Conservation (phyloP, 768 basidiomycete species). For the Russula vinacea region DNA sequence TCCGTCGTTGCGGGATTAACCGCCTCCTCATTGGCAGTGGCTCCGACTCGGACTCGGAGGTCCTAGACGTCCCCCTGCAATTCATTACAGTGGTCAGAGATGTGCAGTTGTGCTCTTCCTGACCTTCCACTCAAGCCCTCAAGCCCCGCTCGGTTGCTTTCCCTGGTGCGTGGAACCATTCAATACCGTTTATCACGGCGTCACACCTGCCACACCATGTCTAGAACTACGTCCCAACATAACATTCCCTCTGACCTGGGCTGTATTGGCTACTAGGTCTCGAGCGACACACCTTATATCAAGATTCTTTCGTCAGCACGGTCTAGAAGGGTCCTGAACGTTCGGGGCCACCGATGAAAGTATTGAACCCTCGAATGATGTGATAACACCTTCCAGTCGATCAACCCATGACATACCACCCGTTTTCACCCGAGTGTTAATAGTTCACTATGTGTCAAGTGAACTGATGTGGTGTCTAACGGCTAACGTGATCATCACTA, state of each 20-base stretch:
- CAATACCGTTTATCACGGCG: neutral
- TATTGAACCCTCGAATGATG: conserved; percentile 4
- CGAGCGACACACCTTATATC: neutral
- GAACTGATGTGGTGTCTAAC: neutral
- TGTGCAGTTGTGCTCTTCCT: too few relatives aligned
- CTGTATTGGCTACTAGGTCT: neutral
- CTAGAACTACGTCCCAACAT: neutral
- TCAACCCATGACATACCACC: conserved; percentile 2
- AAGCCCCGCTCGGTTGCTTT: neutral
- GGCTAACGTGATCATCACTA: neutral
- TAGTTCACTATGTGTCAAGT: neutral
- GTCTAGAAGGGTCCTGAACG: neutral
- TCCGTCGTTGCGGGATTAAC: too few relatives aligned
- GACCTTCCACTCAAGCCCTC: conserved; percentile 6
- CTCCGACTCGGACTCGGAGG: too few relatives aligned
- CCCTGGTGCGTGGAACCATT: neutral
- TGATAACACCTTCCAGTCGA: neutral
- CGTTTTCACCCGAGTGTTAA: neutral
- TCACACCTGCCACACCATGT: neutral
- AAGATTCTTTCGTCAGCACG: neutral
- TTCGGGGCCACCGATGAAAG: neutral
- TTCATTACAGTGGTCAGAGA: neutral
- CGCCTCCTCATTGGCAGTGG: too few relatives aligned
- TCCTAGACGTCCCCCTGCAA: neutral
- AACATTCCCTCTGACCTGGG: neutral